Evolutionary conservation across 768 basidiomycete species (phyloP), one percentile per base, ranked within the genome.

Genomic region (Rhodocollybia butyracea): DNA sequence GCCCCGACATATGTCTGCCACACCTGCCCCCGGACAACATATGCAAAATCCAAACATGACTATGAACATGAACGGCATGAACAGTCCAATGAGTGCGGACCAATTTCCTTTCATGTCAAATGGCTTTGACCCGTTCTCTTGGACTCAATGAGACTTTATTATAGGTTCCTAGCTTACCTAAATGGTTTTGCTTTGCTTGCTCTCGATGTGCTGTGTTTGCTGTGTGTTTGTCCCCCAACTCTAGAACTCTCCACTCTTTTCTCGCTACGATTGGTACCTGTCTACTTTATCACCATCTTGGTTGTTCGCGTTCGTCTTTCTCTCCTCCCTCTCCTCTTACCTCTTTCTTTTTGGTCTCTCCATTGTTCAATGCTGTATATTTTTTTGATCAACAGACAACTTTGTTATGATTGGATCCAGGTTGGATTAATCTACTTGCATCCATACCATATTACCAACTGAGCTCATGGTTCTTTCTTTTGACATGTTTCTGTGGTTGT

Each of bases 101-200:
- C 73, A 71, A 63, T 54, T 54, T 54, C 34, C 53, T 54, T 66
- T 70, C 53, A 71, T 74, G 34, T 52, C 69, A 51, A 73, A 65
- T 61, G 84, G 85, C 54, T 79, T 81, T 61, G 83, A 84, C 59
- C 68, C 83, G 58, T 82, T 84, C 66, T 82, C 80, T 64, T 86
- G 84, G 80, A 74, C 69, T 60, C 72, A 73, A 54, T 75, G 68
- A 73, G 71, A 66, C 39, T 54, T 57, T 56, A 41, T 54, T 57
- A 43, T 43, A 43, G 40, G 45, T 41, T 54, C 34, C 51, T 46
- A 24, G 55, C 46, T 53, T 24, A 36, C 17, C 12, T 36, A 10
- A 15, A 31, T 7, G 32, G 31, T 54, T 54, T 54, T 46, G 32
- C 34, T 46, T 46, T 54, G 41, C 53, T 36, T 54, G 53, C 43